Evolutionary conservation across 306 rosid genomes (phyloP).

Genomic region (Lithocarpus polystachyus): DNA sequence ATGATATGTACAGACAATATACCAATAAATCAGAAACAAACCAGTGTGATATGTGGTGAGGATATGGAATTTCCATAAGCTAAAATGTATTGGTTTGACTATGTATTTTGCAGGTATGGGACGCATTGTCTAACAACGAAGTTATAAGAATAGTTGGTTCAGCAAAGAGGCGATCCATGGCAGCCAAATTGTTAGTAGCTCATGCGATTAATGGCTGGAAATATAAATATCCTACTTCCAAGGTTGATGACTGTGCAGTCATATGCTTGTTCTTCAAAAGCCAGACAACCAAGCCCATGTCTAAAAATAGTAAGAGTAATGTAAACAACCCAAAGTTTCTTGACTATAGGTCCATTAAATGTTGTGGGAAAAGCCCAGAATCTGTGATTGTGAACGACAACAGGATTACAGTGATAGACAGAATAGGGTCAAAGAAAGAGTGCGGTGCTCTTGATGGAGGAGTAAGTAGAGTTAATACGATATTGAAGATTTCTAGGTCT

Average conservation of each 20-base stretch:
- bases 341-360: slow-evolving; percentile 10
- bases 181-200: slow-evolving; percentile 61
- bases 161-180: slow-evolving; percentile 52
- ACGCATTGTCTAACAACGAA: slow-evolving; percentile 71
- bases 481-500: slow-evolving; percentile 37
- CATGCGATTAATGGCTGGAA: slow-evolving; percentile 70
- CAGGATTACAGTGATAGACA: not conserved
- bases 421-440: slow-evolving; percentile 27
- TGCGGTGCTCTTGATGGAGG: slow-evolving; percentile 41
- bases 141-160: slow-evolving; percentile 74
- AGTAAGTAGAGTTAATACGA: slow-evolving; percentile 45
- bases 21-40: too few species aligned
- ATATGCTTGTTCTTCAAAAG: slow-evolving; percentile 63
- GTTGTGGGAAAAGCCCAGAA: slow-evolving; percentile 8
- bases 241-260: slow-evolving; percentile 70
- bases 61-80: not conserved
- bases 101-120: slow-evolving; percentile 67
- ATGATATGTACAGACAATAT: too few species aligned
- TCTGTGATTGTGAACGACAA: slow-evolving; percentile 20
- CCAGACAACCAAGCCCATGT: slow-evolving; percentile 22
- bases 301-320: not conserved
- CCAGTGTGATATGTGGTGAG: too few species aligned
- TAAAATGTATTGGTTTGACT: not conserved
- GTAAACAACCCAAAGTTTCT: slow-evolving; percentile 18
- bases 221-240: slow-evolving; percentile 52